phyloP scores from a whole-genome alignment of 1,284 basidiomycete genomes.

The Tylopilus orsonianus region DNA sequence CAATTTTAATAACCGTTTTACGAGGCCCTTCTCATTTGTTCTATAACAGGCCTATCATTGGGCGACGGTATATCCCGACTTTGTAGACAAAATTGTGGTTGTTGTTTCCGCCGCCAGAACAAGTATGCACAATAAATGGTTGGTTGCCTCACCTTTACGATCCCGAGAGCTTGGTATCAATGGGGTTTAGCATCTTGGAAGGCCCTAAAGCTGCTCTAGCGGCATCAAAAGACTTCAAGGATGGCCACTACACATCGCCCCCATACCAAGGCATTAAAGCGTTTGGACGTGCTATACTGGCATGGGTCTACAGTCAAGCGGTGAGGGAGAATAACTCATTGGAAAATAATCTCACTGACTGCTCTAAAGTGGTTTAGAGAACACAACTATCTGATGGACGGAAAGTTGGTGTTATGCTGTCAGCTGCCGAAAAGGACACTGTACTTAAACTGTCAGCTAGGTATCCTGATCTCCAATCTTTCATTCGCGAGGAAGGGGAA shows the following conservation, averaged over 20 bases:
- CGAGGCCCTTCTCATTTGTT: neutral
- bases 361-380: conserved; percentile 52
- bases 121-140: conserved; percentile 59
- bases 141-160: conserved; percentile 3
- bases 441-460: conserved; percentile 24
- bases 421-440: neutral
- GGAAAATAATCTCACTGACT: neutral
- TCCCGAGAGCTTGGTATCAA: neutral
- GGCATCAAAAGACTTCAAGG: conserved; percentile 54
- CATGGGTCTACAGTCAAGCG: conserved; percentile 56
- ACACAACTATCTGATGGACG: conserved; percentile 43
- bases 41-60: conserved; percentile 52
- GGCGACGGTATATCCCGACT: conserved; percentile 57
- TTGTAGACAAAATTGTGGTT: conserved; percentile 44
- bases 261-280: conserved; percentile 51
- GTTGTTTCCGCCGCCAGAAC: conserved; percentile 41
- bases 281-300: conserved; percentile 53
- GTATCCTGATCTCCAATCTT: conserved; percentile 48
- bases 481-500: conserved; percentile 53
- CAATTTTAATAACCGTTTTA: too few species aligned
- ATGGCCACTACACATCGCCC: conserved; percentile 48
- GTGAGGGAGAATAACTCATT: conserved; percentile 30
- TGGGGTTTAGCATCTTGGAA: conserved; percentile 50
- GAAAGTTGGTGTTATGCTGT: conserved; percentile 33
- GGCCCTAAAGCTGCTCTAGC: conserved; percentile 53